These are phyloP conservation scores for Cenchrus purpureus DNA, from an alignment of 176 grass and related monocot genomes.

Conservation along the genomic window DNA sequence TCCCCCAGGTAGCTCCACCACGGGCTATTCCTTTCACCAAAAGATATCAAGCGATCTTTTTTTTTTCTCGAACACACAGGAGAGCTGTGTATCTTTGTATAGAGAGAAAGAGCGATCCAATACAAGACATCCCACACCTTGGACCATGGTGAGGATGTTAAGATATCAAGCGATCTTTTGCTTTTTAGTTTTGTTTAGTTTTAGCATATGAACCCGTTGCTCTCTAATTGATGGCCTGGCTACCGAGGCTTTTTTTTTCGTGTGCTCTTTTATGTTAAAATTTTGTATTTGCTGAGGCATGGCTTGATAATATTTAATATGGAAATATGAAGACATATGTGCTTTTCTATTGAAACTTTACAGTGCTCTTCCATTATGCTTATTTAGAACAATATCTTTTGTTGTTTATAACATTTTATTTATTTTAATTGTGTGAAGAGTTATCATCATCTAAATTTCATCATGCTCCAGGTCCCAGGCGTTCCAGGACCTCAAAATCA, in stretches of 20 bases:
- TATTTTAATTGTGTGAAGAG: constrained; percentile 38
- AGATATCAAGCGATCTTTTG: not conserved
- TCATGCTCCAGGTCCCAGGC: constrained; percentile 38
- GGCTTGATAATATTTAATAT: not conserved
- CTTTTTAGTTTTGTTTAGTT: not conserved
- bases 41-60: constrained; percentile 1
- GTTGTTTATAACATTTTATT: constrained; percentile 26
- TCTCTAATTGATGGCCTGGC: not conserved
- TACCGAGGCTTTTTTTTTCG: not conserved
- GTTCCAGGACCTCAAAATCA: constrained; percentile 50
- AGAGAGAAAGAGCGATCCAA: no score
- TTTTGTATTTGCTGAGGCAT: not conserved
- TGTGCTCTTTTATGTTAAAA: not conserved
- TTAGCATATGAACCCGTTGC: not conserved
- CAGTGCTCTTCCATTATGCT: not conserved
- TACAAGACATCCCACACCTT: no score
- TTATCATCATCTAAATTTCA: constrained; percentile 30
- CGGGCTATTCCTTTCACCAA: not conserved
- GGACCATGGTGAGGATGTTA: no score
- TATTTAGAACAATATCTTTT: not conserved
- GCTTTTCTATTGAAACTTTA: constrained; percentile 6
- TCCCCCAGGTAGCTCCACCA: not conserved
- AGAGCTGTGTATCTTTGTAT: no score
- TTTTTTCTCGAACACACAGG: not conserved
- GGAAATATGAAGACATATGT: constrained; percentile 1